Conservation (phyloP, 179 eudicot species). For the Kewa caespitosa region DNA sequence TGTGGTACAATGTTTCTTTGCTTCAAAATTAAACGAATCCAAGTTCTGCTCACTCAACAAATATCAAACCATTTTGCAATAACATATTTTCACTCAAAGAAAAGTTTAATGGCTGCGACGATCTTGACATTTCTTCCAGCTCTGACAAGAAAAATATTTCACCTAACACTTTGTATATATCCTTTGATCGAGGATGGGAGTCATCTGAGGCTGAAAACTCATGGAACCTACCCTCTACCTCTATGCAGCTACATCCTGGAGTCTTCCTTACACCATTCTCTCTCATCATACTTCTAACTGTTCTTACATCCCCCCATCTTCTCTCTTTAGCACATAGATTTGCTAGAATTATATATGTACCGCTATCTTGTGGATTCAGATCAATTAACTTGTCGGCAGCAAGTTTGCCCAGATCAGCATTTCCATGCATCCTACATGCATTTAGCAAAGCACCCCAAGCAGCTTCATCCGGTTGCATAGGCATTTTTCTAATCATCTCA, state of each 20-base stretch:
- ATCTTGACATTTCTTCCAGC: slow-evolving; percentile 27
- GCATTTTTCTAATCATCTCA: slow-evolving; percentile 50
- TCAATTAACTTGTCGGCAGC: slow-evolving; percentile 52
- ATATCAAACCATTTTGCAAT: slow-evolving; percentile 1
- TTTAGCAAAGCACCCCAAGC: slow-evolving; percentile 76
- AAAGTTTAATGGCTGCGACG: background rate
- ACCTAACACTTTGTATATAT: slow-evolving; percentile 41
- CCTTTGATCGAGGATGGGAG: slow-evolving; percentile 55
- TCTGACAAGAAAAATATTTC: slow-evolving; percentile 31
- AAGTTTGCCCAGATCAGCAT: slow-evolving; percentile 56
- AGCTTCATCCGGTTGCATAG: slow-evolving; percentile 70
- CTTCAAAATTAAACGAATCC: background rate
- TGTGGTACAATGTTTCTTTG: background rate
- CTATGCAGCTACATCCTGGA: slow-evolving; percentile 66
- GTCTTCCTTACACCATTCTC: slow-evolving; percentile 63
- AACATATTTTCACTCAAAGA: slow-evolving; percentile 7
- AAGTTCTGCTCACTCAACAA: background rate
- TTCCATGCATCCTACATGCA: slow-evolving; percentile 61
- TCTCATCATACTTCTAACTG: slow-evolving; percentile 62
- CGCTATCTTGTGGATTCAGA: slow-evolving; percentile 64
- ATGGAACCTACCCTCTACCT: slow-evolving; percentile 60
- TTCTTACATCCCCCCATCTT: slow-evolving; percentile 60
- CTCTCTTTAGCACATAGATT: slow-evolving; percentile 47
- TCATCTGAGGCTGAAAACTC: slow-evolving; percentile 64
- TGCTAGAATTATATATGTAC: slow-evolving; percentile 57